These are phyloP conservation scores for Glycine latifolia DNA, from an alignment of 306 rosid species.

Conservation along the genomic window DNA sequence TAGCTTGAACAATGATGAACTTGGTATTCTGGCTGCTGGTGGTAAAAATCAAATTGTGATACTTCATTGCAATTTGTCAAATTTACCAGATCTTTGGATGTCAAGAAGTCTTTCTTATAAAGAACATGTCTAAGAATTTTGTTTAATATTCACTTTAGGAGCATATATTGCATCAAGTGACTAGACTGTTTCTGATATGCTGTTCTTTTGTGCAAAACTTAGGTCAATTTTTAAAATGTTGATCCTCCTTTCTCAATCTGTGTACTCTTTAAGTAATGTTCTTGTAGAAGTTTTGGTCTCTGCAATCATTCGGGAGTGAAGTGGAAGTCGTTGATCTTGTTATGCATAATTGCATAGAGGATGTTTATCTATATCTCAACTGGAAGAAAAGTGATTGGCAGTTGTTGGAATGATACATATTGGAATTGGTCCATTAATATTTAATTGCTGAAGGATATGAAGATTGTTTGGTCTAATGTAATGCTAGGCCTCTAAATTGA, in stretches of 20 bases:
- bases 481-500: slow-evolving; percentile 13
- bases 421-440: slow-evolving; percentile 12
- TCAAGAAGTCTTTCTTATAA: background rate
- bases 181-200: slow-evolving; percentile 22
- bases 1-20: slow-evolving; percentile 1
- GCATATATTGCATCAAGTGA: slow-evolving; percentile 10
- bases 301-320: slow-evolving; percentile 16
- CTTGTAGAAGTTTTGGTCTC: slow-evolving; percentile 19
- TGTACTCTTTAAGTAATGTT: slow-evolving; percentile 26
- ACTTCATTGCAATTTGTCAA: slow-evolving; percentile 27
- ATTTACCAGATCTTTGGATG: slow-evolving; percentile 8
- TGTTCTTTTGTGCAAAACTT: slow-evolving; percentile 26
- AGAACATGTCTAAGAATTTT: background rate
- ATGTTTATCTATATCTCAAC: slow-evolving; percentile 5
- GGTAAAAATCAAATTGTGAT: background rate
- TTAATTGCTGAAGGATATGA: slow-evolving; percentile 26
- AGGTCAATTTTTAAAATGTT: slow-evolving; percentile 9
- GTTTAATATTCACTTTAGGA: background rate
- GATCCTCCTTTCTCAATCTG: slow-evolving; percentile 35
- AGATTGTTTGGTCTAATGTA: slow-evolving; percentile 31
- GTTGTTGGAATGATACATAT: slow-evolving; percentile 40
- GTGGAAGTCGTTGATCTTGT: slow-evolving; percentile 35
- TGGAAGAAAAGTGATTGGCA: slow-evolving; percentile 17
- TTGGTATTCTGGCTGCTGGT: slow-evolving; percentile 21
- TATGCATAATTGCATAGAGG: slow-evolving; percentile 14